Percentiles rank a stretch among this genome's conserved stretches.
Conservation (phyloP, 805 yeast species). For the Starmera pachycereana region DNA sequence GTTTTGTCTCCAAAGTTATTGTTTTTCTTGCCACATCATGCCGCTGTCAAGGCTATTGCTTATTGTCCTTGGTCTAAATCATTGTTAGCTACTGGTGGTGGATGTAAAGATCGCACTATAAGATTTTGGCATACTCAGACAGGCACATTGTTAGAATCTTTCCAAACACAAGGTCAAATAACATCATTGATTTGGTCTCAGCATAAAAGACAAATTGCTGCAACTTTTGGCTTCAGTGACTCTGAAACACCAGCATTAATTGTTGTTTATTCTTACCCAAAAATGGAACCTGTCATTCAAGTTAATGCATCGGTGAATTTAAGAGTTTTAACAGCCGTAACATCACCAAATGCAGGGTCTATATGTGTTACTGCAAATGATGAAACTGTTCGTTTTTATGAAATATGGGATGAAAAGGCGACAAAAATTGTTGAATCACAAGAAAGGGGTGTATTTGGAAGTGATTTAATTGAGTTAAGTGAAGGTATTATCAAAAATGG, state of each 20-base stretch:
- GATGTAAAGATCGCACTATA: conserved; percentile 69
- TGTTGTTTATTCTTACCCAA: conserved; percentile 59
- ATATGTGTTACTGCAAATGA: conserved; percentile 74
- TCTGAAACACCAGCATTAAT: conserved; percentile 40
- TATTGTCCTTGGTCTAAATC: conserved; percentile 86
- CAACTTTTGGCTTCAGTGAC: conserved; percentile 75
- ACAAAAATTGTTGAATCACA: conserved; percentile 27
- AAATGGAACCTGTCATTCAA: conserved; percentile 35
- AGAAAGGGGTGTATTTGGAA: conserved; percentile 40
- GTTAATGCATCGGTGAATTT: conserved; percentile 41
- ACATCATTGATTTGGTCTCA: conserved; percentile 75
- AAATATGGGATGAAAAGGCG: conserved; percentile 47
- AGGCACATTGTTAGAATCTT: conserved; percentile 56
- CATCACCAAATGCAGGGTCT: conserved; percentile 52
- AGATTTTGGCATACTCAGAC: conserved; percentile 80
- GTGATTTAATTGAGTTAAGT: conserved; percentile 43
- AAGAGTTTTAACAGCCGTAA: conserved; percentile 55
- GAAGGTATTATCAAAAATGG: conserved; percentile 38
- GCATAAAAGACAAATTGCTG: conserved; percentile 52
- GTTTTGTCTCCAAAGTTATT: conserved; percentile 30
- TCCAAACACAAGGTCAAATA: conserved; percentile 59
- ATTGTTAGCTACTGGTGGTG: conserved; percentile 85
- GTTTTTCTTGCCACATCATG: conserved; percentile 52
- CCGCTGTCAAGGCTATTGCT: conserved; percentile 86
- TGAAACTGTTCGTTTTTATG: conserved; percentile 65